Percentiles rank a stretch among this genome's conserved stretches.
These are phyloP conservation scores for Bipolaris sorokiniana DNA, from an alignment of 2,329 filamentous ascomycete genomes.

Conservation along the genomic window DNA sequence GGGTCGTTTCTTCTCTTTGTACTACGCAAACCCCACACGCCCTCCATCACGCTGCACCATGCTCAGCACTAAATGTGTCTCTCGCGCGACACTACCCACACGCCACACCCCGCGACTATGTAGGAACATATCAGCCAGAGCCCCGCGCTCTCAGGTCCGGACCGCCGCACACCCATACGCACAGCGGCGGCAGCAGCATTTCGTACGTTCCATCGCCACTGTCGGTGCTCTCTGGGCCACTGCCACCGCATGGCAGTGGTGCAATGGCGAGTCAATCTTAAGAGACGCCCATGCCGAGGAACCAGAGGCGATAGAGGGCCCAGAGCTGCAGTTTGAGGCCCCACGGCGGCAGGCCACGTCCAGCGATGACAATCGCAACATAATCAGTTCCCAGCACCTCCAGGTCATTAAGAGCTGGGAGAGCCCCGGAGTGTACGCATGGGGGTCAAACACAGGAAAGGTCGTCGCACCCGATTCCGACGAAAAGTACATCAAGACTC, in stretches of 20 bases:
- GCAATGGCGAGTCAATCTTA: slow-evolving; percentile 49
- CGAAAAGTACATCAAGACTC: slow-evolving; percentile 78
- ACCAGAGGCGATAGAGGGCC: slow-evolving; percentile 55
- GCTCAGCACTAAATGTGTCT: slow-evolving; percentile 40
- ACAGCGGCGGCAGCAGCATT: slow-evolving; percentile 54
- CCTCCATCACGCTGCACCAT: slow-evolving; percentile 29
- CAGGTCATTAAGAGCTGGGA: slow-evolving; percentile 84
- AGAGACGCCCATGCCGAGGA: slow-evolving; percentile 57
- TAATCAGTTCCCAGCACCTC: slow-evolving; percentile 82
- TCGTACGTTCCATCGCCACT: slow-evolving; percentile 52
- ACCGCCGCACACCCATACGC: slow-evolving; percentile 48
- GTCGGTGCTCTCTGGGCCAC: slow-evolving; percentile 52
- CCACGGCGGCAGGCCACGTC: slow-evolving; percentile 61
- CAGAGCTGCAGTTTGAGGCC: slow-evolving; percentile 72
- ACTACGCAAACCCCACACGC: slow-evolving; percentile 2
- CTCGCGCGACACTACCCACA: slow-evolving; percentile 38
- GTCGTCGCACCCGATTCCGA: slow-evolving; percentile 86
- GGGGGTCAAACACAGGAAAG: slow-evolving; percentile 84
- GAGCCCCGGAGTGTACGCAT: slow-evolving; percentile 88
- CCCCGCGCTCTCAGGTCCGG: slow-evolving; percentile 28
- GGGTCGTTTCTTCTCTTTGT: slow-evolving; percentile 5
- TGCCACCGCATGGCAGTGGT: slow-evolving; percentile 55
- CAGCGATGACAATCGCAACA: slow-evolving; percentile 74
- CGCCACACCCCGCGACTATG: slow-evolving; percentile 32
- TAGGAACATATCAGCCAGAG: slow-evolving; percentile 34